phyloP scores from a whole-genome alignment of 441 rosid species.

The Bruguiera hainesii region DNA sequence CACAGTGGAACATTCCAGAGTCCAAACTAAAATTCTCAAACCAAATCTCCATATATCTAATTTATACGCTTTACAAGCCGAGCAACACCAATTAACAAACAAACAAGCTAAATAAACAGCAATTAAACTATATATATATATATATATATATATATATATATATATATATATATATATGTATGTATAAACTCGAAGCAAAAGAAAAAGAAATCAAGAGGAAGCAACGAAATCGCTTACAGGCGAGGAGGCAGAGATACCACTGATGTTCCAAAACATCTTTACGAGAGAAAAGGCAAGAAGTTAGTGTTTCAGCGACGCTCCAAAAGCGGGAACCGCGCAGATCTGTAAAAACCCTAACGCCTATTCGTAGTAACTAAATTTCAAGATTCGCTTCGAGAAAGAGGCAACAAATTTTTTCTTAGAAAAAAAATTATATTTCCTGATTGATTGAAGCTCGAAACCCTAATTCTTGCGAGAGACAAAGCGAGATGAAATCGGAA shows the following conservation, averaged over 20 bases:
- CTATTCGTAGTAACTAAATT: conserved; percentile 5
- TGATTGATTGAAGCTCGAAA: conserved; percentile 7
- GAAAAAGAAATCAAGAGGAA: neutral
- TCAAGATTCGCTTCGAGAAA: too few relatives aligned
- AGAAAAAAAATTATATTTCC: too few relatives aligned
- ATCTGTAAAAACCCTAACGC: conserved; percentile 56
- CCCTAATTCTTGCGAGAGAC: conserved; percentile 22
- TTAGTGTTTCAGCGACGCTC: conserved; percentile 12
- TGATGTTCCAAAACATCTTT: conserved; percentile 88
- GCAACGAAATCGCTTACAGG: conserved; percentile 49
- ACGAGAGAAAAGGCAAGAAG: conserved; percentile 8
- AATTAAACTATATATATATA: neutral
- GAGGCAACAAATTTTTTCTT: too few relatives aligned
- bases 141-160: neutral
- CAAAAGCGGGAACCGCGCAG: conserved; percentile 24
- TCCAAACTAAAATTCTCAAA: neutral
- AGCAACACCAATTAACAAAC: neutral
- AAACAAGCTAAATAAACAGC: neutral
- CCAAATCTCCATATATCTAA: neutral
- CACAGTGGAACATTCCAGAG: neutral
- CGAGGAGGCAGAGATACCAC: conserved; percentile 75
- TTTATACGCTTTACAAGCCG: neutral
- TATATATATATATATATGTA: neutral
- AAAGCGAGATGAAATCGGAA: neutral
- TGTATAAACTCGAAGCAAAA: conserved; percentile 12